Conservation (phyloP, 2,329 filamentous ascomycete genomes). For the Aspergillus melleus region DNA sequence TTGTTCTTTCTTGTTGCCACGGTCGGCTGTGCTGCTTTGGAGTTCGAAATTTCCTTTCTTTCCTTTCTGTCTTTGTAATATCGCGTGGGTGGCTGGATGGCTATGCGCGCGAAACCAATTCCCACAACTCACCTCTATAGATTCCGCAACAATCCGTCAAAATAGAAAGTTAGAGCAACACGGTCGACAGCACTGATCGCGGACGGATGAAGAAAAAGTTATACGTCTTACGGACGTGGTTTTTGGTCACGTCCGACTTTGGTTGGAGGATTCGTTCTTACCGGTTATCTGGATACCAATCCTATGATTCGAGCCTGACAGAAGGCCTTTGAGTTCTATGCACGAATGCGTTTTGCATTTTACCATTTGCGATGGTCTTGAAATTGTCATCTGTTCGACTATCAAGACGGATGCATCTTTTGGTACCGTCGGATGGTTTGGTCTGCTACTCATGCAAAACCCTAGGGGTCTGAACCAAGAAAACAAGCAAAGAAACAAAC, state of each 20-base stretch:
- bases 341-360: slow-evolving; percentile 4
- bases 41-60: slow-evolving; percentile 15
- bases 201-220: slow-evolving; percentile 19
- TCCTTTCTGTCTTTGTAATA: slow-evolving; percentile 15
- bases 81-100: slow-evolving; percentile 20
- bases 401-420: background rate
- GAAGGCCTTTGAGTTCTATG: slow-evolving; percentile 6
- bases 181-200: slow-evolving; percentile 14
- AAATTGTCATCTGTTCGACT: background rate
- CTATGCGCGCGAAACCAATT: slow-evolving; percentile 20
- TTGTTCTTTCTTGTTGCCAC: slow-evolving; percentile 8
- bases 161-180: slow-evolving; percentile 25
- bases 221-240: background rate
- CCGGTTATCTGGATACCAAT: slow-evolving; percentile 9
- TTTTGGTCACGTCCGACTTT: background rate
- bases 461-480: background rate
- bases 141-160: slow-evolving; percentile 19
- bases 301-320: slow-evolving; percentile 1
- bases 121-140: slow-evolving; percentile 22
- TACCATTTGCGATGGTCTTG: background rate
- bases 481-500: background rate
- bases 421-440: background rate
- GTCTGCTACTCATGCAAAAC: background rate
- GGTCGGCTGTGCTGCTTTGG: slow-evolving; percentile 20
- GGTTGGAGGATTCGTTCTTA: background rate